phyloP scores from a whole-genome alignment of 2,329 filamentous ascomycete genomes.

The Penicillium aurantiogriseum region DNA sequence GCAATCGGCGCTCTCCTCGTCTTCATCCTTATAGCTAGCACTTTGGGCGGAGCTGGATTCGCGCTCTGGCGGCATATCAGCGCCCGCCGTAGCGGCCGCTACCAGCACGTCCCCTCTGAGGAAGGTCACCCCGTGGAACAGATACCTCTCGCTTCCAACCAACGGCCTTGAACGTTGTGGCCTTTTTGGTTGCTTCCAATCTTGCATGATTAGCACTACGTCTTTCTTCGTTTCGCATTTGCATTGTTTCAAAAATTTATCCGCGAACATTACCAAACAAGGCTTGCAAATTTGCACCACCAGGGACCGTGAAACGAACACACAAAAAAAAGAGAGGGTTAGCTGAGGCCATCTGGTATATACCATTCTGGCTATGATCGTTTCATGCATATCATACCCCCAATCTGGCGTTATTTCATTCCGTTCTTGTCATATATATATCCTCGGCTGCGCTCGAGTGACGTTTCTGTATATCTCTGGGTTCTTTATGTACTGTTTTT shows the following conservation, averaged over 20 bases:
- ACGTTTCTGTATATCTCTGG: neutral
- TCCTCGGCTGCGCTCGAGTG: neutral
- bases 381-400: slow-evolving; percentile 28
- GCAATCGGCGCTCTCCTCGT: slow-evolving; percentile 32
- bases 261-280: neutral
- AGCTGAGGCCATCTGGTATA: slow-evolving; percentile 15
- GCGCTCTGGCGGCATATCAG: slow-evolving; percentile 23
- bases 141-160: slow-evolving; percentile 15
- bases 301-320: neutral
- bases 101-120: slow-evolving; percentile 32
- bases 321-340: neutral
- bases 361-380: slow-evolving; percentile 19
- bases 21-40: slow-evolving; percentile 27
- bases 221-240: too few relatives aligned
- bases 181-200: neutral
- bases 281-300: neutral
- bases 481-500: neutral
- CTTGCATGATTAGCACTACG: slow-evolving; percentile 12
- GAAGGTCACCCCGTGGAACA: slow-evolving; percentile 27
- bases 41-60: slow-evolving; percentile 24
- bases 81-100: slow-evolving; percentile 26
- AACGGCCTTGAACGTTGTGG: neutral
- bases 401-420: slow-evolving; percentile 17
- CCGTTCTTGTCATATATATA: neutral
- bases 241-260: too few relatives aligned